phyloP scores from a whole-genome alignment of 2,329 filamentous ascomycete species.

The Coniochaeta sp. region DNA sequence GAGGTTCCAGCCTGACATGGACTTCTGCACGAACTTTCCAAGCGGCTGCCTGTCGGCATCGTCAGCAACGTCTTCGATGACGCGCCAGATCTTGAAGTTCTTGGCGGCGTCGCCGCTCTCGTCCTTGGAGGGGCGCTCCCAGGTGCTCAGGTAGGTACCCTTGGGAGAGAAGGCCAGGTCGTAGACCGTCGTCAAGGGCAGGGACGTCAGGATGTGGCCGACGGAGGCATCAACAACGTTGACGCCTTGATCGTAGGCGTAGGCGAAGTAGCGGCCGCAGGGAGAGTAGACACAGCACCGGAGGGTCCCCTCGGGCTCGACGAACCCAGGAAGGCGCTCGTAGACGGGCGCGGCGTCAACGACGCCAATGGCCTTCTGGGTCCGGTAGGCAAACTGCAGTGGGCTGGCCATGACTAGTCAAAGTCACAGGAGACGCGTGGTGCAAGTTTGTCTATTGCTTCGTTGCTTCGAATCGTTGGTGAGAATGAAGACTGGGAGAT shows the following conservation, averaged over 20 bases:
- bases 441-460: conserved; percentile 15
- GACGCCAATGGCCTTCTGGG: conserved; percentile 91
- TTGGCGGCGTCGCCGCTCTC: conserved; percentile 88
- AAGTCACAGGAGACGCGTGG: conserved; percentile 60
- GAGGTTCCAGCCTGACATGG: conserved; percentile 91
- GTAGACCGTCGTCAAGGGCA: conserved; percentile 78
- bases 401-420: conserved; percentile 89
- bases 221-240: conserved; percentile 74
- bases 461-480: conserved; percentile 13
- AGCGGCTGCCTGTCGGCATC: conserved; percentile 64
- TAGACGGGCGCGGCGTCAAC: conserved; percentile 89
- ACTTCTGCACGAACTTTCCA: conserved; percentile 91
- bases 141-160: conserved; percentile 91
- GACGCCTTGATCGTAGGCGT: conserved; percentile 83
- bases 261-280: conserved; percentile 93
- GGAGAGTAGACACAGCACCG: conserved; percentile 94
- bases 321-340: conserved; percentile 73
- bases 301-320: conserved; percentile 84
- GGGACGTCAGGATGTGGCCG: conserved; percentile 65
- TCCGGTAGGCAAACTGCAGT: conserved; percentile 95
- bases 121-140: conserved; percentile 90
- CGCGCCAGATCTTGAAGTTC: conserved; percentile 96
- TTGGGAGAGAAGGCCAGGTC: conserved; percentile 91
- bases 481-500: not conserved
- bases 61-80: conserved; percentile 59